Conservation (phyloP, 768 basidiomycete genomes). For the Chalciporus pseudorubinellus region DNA sequence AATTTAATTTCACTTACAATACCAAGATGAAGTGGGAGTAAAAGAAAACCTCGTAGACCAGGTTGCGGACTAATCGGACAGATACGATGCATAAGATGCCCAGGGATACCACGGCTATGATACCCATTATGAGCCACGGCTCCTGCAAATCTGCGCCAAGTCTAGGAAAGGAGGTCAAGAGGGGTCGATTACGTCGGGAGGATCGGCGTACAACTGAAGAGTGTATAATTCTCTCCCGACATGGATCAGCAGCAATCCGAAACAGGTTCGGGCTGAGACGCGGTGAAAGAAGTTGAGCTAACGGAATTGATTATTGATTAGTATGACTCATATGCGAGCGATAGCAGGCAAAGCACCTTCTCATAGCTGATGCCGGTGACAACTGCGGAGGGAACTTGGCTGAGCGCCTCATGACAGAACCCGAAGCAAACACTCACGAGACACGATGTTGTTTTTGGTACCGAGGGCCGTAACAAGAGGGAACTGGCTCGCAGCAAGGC, state of each 20-base stretch:
- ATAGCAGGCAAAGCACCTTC: conserved; percentile 12
- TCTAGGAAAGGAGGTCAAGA: conserved; percentile 1
- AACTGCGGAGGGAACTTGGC: conserved; percentile 12
- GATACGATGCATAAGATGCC: conserved; percentile 46
- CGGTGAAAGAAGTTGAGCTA: conserved; percentile 47
- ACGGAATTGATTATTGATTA: conserved; percentile 7
- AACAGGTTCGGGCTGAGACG: conserved; percentile 45
- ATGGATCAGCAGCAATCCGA: conserved; percentile 50
- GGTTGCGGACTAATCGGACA: conserved; percentile 45
- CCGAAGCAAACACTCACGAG: conserved; percentile 26
- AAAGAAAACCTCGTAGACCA: conserved; percentile 53
- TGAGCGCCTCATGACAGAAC: too few species aligned
- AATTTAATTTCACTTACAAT: conserved; percentile 31
- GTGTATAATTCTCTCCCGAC: conserved; percentile 23
- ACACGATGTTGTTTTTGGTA: conserved; percentile 49
- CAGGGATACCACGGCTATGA: conserved; percentile 39
- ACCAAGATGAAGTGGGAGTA: conserved; percentile 44
- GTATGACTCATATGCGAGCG: not conserved
- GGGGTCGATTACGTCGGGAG: not conserved
- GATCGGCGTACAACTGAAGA: conserved; percentile 1
- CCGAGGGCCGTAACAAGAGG: conserved; percentile 46
- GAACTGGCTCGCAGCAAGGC: conserved; percentile 37
- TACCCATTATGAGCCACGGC: conserved; percentile 31
- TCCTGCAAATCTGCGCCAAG: not conserved
- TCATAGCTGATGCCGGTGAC: conserved; percentile 30